Evolutionary conservation across 331 rosid genomes (phyloP).

Genomic region (Phaseolus coccineus): DNA sequence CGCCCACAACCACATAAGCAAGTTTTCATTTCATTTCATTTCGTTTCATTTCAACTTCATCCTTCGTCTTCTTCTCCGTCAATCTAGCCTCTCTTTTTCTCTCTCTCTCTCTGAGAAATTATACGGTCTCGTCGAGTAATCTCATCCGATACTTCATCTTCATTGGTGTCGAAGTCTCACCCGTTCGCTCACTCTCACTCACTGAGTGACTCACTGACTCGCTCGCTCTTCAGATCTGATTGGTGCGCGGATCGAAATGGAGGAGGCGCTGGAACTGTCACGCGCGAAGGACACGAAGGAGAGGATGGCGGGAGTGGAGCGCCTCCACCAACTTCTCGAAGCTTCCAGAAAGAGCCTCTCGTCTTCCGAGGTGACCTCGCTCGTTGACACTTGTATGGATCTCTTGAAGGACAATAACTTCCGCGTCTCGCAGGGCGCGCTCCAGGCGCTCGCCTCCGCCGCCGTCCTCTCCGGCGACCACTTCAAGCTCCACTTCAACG

Average conservation of each 20-base stretch:
- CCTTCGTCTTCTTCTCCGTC: constrained; percentile 49
- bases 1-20: constrained; percentile 44
- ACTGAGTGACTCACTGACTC: neutral
- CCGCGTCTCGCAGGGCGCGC: constrained; percentile 94
- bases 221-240: constrained; percentile 62
- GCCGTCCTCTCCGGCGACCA: constrained; percentile 97
- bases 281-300: constrained; percentile 98
- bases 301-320: constrained; percentile 99
- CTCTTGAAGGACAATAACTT: constrained; percentile 96
- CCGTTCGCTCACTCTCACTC: neutral
- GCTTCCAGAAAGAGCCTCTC: constrained; percentile 83
- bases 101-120: constrained; percentile 38
- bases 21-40: neutral
- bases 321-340: constrained; percentile 88
- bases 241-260: constrained; percentile 62
- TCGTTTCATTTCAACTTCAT: constrained; percentile 23
- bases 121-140: constrained; percentile 48
- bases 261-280: constrained; percentile 98
- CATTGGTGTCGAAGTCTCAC: neutral
- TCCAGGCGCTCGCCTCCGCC: constrained; percentile 95
- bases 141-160: constrained; percentile 29
- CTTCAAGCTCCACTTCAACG: constrained; percentile 93
- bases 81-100: constrained; percentile 22
- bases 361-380: constrained; percentile 78
- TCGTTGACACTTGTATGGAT: constrained; percentile 92